Base-by-base conservation (phyloP, 306 rosid species). In the Dryas drummondii region DNA sequence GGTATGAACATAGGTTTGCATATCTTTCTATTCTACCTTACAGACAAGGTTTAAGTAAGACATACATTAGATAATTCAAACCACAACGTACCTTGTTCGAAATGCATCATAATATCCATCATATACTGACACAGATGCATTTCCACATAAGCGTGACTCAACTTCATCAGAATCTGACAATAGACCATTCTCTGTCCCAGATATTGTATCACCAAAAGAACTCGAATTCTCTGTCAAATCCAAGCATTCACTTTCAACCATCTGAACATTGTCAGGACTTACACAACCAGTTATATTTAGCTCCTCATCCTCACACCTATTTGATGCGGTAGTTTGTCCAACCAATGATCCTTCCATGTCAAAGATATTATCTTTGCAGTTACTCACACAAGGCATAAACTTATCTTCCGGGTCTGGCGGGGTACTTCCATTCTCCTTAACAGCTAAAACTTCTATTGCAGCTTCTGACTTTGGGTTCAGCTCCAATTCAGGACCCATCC, bases 121-220 rank as follows among this genome's bases (percentile, higher is more conserved):
- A 70, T 51, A 83, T 55, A 58, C 52, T 6, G 87, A 71, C 44
- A 82, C 80, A 48, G 71, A 81, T 4, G 66, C 79, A 59, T 69
- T 64, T 27, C 63, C 66, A 27, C 46, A 67, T 63, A 79, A 75
- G 50, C 5, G 82, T 2, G 93, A 90, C 80, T 80, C 84, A 72
- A 85, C 93, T 85, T 88, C 97, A 70, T 76, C 79, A n/a, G 78
- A 93, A 72, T 83, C 84, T 27, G 82, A 74, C 58, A 66, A 19
- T 9, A 40, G 67, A 62, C 68, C 85, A 65, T 83, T 79, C 74
- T 88, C 89, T 12, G 80, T 12, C 63, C 79, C 84, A 10, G 91
- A 88, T 55, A 75, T 76, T 32, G 97, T 86, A 75, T 85, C 81
- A 19, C 84, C 93, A 68, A 94, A 94, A 46, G 98, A 94, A 79